Conservation (phyloP, 768 basidiomycete species). For the Tricholoma bakamatsutake region DNA sequence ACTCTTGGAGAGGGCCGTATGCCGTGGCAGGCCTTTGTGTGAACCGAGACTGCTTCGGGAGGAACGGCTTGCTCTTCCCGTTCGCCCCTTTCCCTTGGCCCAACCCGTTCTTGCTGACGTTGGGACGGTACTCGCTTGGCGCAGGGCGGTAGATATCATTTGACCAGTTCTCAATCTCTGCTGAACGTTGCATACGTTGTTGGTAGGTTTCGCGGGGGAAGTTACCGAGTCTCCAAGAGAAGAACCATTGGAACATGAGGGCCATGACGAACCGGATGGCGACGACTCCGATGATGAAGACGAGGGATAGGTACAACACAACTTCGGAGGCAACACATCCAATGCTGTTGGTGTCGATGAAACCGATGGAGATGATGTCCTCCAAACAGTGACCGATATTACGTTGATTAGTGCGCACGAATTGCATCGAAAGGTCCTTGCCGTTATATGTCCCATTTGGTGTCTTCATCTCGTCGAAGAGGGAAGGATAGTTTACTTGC, state of each 20-base stretch:
- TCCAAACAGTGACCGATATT: constrained; percentile 74
- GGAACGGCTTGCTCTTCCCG: constrained; percentile 50
- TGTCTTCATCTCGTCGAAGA: constrained; percentile 75
- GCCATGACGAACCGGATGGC: constrained; percentile 95
- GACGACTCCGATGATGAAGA: constrained; percentile 97
- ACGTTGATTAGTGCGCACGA: constrained; percentile 67
- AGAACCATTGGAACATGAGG: constrained; percentile 96
- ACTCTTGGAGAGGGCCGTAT: constrained; percentile 61
- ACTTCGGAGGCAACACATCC: constrained; percentile 95
- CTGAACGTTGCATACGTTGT: constrained; percentile 82
- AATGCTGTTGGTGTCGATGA: constrained; percentile 90
- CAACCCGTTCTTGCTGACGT: constrained; percentile 70
- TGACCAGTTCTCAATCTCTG: constrained; percentile 94
- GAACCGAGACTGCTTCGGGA: constrained; percentile 68
- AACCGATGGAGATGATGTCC: constrained; percentile 84
- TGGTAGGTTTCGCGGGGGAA: constrained; percentile 92
- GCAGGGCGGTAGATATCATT: constrained; percentile 94
- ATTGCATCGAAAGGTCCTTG: constrained; percentile 83
- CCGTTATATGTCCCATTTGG: constrained; percentile 70
- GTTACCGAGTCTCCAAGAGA: constrained; percentile 90
- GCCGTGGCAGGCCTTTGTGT: constrained; percentile 62
- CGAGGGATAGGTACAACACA: constrained; percentile 90
- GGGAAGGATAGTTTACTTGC: constrained; percentile 74
- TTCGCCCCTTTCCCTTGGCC: constrained; percentile 13
- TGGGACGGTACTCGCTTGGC: constrained; percentile 86